Base-by-base conservation (phyloP, 2,329 filamentous ascomycete genomes). In the Sporothrix inflata region DNA sequence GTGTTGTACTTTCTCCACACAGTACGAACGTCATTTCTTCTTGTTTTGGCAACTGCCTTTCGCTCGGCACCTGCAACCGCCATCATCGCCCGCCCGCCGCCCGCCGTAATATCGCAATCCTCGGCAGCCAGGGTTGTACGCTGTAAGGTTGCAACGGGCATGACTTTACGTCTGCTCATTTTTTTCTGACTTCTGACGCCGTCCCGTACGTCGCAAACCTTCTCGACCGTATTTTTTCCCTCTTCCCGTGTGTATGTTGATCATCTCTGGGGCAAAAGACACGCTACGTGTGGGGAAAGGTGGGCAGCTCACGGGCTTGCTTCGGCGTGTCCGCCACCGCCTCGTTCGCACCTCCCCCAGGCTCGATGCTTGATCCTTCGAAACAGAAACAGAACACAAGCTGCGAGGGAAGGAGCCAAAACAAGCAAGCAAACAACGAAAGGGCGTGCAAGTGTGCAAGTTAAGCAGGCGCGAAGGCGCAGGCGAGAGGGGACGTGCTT, bases 251-350 rank as follows among this genome's bases (percentile, higher is more conserved):
- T 57, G n/a, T 12, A 42, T 11, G 40, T 24, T 19, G 61, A 65
- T 65, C 40, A 65, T 65, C 40, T 40, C 61, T 30, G 40, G 61
- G 57, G 16, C 38, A 24, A 60, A 60, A 45, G 40, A 16, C 11
- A 47, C 21, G 40, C 61, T 49, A 21, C 27, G 63, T 69, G 66
- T 69, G 66, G 34, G 53, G 34, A 45, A 53, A 30, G 27, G 47
- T 42, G 53, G 67, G 53, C 49, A 60, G 53, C 51, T 60, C 38
- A n/a, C 67, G 67, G 67, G 21, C 67, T 70, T 70, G 67, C 67
- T 60, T 70, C 67, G 67, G 67, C 67, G 67, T 38, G 38, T 42
- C 38, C 38, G 16, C 30, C 51, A 63, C 57, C 57, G 57, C 34
- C 34, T 42, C 57, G 57, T 63, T 63, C 34, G 57, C 38, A 24